These are phyloP conservation scores for Trichoderma reesei DNA, from an alignment of 495 filamentous ascomycete genomes.

Conservation along the genomic window DNA sequence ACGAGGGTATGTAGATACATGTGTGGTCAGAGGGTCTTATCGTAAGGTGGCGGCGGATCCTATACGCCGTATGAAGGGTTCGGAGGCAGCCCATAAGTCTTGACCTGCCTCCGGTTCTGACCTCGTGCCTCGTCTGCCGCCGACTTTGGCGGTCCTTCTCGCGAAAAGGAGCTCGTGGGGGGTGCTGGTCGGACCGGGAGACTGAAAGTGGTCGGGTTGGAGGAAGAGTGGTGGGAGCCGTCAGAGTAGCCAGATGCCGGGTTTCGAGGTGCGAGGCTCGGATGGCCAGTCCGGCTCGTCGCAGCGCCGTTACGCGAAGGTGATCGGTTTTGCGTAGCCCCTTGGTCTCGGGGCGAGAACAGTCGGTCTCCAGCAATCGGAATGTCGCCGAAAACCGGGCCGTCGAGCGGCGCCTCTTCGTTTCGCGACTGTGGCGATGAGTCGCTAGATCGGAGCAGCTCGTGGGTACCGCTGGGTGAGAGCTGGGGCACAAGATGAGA, in stretches of 20 bases:
- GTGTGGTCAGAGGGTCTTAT: not conserved
- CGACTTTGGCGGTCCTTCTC: constrained; percentile 37
- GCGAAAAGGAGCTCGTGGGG: constrained; percentile 31
- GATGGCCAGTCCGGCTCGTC: constrained; percentile 36
- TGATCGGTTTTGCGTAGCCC: constrained; percentile 29
- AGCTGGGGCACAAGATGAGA: constrained; percentile 70
- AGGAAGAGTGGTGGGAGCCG: constrained; percentile 14
- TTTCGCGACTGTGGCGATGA: constrained; percentile 30
- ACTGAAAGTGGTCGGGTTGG: constrained; percentile 30
- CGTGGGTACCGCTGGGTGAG: constrained; percentile 45
- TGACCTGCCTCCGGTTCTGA: constrained; percentile 30
- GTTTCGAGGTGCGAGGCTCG: constrained; percentile 38
- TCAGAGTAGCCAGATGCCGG: constrained; percentile 26
- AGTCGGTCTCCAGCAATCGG: constrained; percentile 47
- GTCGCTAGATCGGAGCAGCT: constrained; percentile 44
- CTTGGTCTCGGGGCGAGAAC: constrained; percentile 29
- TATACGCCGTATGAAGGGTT: constrained; percentile 21
- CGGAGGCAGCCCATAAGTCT: constrained; percentile 26
- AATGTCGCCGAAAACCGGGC: constrained; percentile 58
- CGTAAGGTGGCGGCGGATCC: constrained; percentile 17
- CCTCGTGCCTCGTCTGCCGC: constrained; percentile 28
- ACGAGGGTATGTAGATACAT: not conserved
- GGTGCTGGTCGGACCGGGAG: constrained; percentile 40
- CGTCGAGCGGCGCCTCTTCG: constrained; percentile 33
- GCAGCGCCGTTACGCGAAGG: constrained; percentile 36